These are phyloP conservation scores for Raddia guianensis DNA, from an alignment of 176 grass and related monocot genomes.

Conservation along the genomic window DNA sequence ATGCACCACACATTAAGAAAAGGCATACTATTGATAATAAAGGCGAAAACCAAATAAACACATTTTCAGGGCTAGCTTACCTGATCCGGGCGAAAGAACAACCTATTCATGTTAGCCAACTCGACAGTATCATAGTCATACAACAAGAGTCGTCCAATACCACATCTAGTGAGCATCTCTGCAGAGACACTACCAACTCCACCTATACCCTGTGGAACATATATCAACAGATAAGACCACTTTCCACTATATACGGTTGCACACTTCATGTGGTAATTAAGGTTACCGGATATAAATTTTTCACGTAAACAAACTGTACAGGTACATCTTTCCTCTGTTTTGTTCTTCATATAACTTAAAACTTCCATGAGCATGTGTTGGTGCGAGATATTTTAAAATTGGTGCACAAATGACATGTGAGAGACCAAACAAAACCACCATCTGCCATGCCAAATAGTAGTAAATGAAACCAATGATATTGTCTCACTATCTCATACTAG, in stretches of 20 bases:
- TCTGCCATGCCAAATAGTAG: neutral
- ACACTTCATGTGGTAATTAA: neutral
- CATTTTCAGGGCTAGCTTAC: constrained; percentile 42
- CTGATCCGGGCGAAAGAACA: constrained; percentile 98
- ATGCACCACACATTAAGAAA: neutral
- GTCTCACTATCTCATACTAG: neutral
- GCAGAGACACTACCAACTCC: constrained; percentile 96
- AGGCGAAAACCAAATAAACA: constrained; percentile 19
- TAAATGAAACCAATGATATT: neutral
- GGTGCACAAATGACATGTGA: constrained; percentile 26
- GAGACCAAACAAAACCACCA: constrained; percentile 1
- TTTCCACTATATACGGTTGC: neutral
- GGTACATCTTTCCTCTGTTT: neutral
- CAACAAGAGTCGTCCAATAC: constrained; percentile 89
- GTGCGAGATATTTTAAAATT: neutral
- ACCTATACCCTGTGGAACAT: constrained; percentile 74
- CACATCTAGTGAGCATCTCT: constrained; percentile 97
- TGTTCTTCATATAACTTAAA: constrained; percentile 12
- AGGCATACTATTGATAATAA: neutral
- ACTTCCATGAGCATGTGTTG: neutral
- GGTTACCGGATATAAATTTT: neutral
- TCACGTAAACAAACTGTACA: neutral
- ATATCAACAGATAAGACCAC: constrained; percentile 2
- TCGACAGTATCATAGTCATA: constrained; percentile 99
- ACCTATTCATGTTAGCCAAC: constrained; percentile 96